phyloP scores from a whole-genome alignment of 2,329 filamentous ascomycete species.

The Magnaporthiopsis incrustans region DNA sequence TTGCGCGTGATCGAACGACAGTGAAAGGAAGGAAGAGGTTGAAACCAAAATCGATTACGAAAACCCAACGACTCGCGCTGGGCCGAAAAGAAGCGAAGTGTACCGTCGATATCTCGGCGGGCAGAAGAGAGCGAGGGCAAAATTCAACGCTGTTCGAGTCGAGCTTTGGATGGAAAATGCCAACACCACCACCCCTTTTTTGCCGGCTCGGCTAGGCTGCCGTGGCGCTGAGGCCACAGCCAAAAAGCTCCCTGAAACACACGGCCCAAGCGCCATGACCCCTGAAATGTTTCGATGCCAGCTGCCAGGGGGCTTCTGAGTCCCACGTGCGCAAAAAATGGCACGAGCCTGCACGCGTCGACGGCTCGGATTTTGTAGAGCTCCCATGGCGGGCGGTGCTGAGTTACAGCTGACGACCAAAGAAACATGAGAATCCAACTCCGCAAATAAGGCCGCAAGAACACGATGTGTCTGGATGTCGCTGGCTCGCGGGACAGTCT shows the following conservation, averaged over 20 bases:
- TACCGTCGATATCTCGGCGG: neutral
- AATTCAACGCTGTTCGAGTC: neutral
- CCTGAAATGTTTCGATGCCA: constrained; percentile 3
- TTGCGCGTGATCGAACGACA: neutral
- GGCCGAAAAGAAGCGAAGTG: neutral
- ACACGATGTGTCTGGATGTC: neutral
- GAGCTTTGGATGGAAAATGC: neutral
- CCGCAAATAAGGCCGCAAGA: too few species aligned
- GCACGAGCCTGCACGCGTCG: neutral
- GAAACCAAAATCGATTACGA: neutral
- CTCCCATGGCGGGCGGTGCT: too few species aligned
- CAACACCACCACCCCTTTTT: neutral
- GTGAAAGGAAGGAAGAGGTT: neutral
- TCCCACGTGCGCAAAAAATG: neutral
- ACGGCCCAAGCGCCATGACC: neutral
- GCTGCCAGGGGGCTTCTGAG: neutral
- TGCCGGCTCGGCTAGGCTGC: neutral
- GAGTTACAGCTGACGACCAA: too few species aligned
- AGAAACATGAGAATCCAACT: too few species aligned
- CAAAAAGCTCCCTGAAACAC: constrained; percentile 1
- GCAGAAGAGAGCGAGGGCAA: neutral
- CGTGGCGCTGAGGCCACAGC: neutral
- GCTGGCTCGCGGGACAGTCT: neutral
- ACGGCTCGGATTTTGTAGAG: too few species aligned
- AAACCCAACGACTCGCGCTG: neutral